These are phyloP conservation scores for Fusarium buxicola DNA, from an alignment of 2,329 filamentous ascomycete genomes.

Conservation along the genomic window DNA sequence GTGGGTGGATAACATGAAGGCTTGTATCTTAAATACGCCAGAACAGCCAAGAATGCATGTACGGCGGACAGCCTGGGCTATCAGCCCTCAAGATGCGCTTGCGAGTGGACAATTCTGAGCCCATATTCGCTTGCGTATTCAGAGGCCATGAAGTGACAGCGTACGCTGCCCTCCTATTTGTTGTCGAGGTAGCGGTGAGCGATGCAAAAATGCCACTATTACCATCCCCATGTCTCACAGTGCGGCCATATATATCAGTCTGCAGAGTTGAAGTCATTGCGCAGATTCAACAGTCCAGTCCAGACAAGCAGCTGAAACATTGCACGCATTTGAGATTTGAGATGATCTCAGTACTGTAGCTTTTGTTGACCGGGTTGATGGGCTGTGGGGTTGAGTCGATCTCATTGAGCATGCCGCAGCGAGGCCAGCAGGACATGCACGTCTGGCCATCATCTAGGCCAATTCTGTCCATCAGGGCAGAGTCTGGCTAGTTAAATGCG, in stretches of 20 bases:
- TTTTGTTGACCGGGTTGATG: slow-evolving; percentile 6
- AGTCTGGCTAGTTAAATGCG: not conserved
- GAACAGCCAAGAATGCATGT: too few relatives aligned
- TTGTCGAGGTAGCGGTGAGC: slow-evolving; percentile 38
- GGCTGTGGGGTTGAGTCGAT: not conserved
- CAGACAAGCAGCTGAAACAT: slow-evolving; percentile 9
- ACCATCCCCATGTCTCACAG: slow-evolving; percentile 33
- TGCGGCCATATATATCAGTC: slow-evolving; percentile 1
- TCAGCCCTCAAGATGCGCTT: not conserved
- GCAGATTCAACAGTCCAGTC: not conserved
- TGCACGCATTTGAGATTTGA: not conserved
- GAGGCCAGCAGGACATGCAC: slow-evolving; percentile 24
- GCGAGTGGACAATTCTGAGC: not conserved
- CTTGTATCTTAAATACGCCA: too few relatives aligned
- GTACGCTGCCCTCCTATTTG: slow-evolving; percentile 34
- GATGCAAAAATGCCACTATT: slow-evolving; percentile 3
- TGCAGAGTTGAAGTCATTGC: slow-evolving; percentile 4
- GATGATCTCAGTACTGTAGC: not conserved
- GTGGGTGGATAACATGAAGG: too few relatives aligned
- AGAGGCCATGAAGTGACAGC: slow-evolving; percentile 21
- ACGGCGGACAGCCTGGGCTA: not conserved
- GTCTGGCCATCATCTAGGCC: slow-evolving; percentile 31
- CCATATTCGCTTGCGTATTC: slow-evolving; percentile 12
- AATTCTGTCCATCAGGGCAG: slow-evolving; percentile 30
- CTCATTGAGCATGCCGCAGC: slow-evolving; percentile 8